Base-by-base conservation (phyloP, 2,329 filamentous ascomycete species). In the Helminthosporium solani region DNA sequence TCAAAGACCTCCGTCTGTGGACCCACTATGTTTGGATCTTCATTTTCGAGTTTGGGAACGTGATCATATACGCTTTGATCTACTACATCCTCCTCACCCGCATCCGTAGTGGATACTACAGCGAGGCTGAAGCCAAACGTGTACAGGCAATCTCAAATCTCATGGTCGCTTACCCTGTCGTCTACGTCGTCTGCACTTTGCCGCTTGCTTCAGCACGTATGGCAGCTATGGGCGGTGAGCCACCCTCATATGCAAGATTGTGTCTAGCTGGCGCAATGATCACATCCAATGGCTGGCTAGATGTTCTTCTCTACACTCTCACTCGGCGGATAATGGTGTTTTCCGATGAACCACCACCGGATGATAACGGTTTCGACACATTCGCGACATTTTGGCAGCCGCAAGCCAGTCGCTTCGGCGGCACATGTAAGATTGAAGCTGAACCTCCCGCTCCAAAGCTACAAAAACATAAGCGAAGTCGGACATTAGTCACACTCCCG, bases 1-100 rank as follows among this genome's bases (percentile, higher is more conserved):
- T 80, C 53, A 72, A 77, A 33, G 63, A 70, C 2, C 72, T 84
- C 7, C 80, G 84, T 16, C 72, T 87, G 0, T 75, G 76, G 52
- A 75, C 82, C 0, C 84, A 86, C 58, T 86, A 86, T 52, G 67
- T 85, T 25, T 87, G 81, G 79, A 83, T 86, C 44, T 85, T 81
- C 57, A 61, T 78, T 19, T 73, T 75, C 44, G 72, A 81, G 54
- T 77, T 80, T 53, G 73, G 75, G 12, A 78, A 75, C 18, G 66
- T 81, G 5, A 40, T 77, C 31, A 71, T 79, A 46, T 82, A 82
- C 62, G 62, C 70, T 14, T 44, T 68, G 11, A 71, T 74, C 43
- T 74, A 72, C 53, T 50, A 67, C 12, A 67, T 73, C 18, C 60
- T 76, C 9, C 54, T 68, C 36, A 60, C 60, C 30, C 68, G 73